Percentiles rank a stretch among this genome's conserved stretches.
These are phyloP conservation scores for Alternaria sp. DNA, from an alignment of 2,329 filamentous ascomycete species.

Conservation along the genomic window DNA sequence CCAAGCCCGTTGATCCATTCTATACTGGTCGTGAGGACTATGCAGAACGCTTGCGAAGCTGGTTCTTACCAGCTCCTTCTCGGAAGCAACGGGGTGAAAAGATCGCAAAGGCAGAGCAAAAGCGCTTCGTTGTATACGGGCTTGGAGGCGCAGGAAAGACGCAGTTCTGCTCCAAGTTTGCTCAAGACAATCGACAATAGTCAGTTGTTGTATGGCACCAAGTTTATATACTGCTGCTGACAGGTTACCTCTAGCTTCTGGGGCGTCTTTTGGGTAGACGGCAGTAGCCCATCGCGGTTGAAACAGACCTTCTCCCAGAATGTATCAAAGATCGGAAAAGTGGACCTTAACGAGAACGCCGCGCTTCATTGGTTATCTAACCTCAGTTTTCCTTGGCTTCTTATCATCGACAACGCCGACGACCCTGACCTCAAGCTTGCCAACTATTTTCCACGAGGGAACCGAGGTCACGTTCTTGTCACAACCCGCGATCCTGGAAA, in stretches of 20 bases:
- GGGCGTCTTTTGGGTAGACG: constrained; percentile 52
- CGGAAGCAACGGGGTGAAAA: neutral
- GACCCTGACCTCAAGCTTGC: constrained; percentile 27
- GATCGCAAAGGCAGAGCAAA: constrained; percentile 1
- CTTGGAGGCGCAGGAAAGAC: constrained; percentile 54
- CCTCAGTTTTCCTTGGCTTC: constrained; percentile 32
- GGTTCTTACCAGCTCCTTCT: neutral
- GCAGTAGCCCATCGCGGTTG: constrained; percentile 32
- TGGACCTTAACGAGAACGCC: constrained; percentile 39
- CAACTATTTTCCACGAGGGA: constrained; percentile 33
- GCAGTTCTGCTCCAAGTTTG: constrained; percentile 51
- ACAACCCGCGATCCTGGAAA: constrained; percentile 38
- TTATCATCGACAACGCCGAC: constrained; percentile 44
- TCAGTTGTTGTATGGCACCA: constrained; percentile 13
- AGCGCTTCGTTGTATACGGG: constrained; percentile 40
- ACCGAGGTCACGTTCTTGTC: constrained; percentile 36
- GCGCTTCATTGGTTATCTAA: constrained; percentile 31
- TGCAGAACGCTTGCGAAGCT: neutral
- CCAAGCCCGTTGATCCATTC: constrained; percentile 8
- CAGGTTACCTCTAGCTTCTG: constrained; percentile 33
- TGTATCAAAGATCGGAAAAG: constrained; percentile 33
- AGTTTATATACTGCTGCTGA: constrained; percentile 10
- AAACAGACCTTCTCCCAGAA: constrained; percentile 33
- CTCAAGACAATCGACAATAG: constrained; percentile 45
- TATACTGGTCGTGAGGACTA: constrained; percentile 6